Conservation (phyloP, 2,329 filamentous ascomycete species). For the Balansia obtecta region DNA sequence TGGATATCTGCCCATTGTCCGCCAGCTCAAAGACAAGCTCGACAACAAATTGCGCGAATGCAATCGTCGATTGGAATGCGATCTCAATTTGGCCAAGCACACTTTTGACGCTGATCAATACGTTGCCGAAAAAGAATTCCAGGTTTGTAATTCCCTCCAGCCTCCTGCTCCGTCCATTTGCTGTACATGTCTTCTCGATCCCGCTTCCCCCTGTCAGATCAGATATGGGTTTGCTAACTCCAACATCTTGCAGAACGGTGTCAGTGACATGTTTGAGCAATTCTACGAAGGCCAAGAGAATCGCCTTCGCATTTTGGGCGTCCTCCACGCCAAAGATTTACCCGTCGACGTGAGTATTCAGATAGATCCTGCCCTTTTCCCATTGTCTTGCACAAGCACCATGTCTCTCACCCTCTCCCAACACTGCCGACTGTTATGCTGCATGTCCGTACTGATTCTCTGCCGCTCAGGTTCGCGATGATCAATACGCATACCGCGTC, state of each 20-base stretch:
- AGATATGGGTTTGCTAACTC: not conserved
- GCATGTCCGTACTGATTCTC: slow-evolving; percentile 8
- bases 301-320: slow-evolving; percentile 31
- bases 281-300: slow-evolving; percentile 34
- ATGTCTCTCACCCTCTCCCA: not conserved
- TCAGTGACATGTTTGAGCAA: slow-evolving; percentile 26
- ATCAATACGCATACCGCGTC: slow-evolving; percentile 31
- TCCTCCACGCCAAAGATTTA: slow-evolving; percentile 29
- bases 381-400: not conserved
- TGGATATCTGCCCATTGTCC: slow-evolving; percentile 39
- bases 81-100: slow-evolving; percentile 26
- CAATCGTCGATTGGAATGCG: slow-evolving; percentile 20
- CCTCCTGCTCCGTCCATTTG: not conserved
- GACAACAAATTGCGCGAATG: slow-evolving; percentile 19
- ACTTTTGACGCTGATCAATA: slow-evolving; percentile 21
- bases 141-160: slow-evolving; percentile 22
- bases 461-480: slow-evolving; percentile 25
- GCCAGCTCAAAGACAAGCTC: slow-evolving; percentile 30
- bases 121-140: slow-evolving; percentile 22
- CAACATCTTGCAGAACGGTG: slow-evolving; percentile 18
- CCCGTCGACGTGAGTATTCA: slow-evolving; percentile 35
- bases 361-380: not conserved
- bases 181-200: no score
- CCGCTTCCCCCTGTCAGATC: not conserved
- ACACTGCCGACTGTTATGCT: slow-evolving; percentile 1